A percentile compares a stretch with the other conserved stretches of the same genome.
These are phyloP conservation scores for Serendipita indica DNA, from an alignment of 768 basidiomycete genomes.

Conservation along the genomic window DNA sequence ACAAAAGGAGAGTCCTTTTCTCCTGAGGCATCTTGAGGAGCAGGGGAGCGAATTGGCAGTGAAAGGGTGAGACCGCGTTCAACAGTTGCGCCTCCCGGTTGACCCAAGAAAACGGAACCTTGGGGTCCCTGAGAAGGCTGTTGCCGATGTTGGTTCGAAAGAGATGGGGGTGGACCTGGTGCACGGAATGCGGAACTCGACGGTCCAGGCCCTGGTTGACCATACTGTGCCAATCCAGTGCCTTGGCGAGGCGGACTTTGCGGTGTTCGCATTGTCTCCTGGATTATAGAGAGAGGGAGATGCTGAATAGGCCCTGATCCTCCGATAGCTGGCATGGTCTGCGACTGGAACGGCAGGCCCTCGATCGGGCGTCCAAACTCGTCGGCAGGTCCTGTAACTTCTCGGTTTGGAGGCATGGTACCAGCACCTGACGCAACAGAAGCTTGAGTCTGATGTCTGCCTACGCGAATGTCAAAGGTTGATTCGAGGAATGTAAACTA, in stretches of 20 bases:
- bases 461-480: no score
- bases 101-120: not conserved
- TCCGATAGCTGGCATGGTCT: not conserved
- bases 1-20: conserved; percentile 2
- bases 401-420: not conserved
- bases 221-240: not conserved
- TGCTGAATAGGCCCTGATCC: not conserved
- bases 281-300: not conserved
- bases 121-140: not conserved
- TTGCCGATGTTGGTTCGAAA: not conserved
- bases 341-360: not conserved
- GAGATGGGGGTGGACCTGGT: not conserved
- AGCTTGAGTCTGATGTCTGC: not conserved
- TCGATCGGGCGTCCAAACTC: conserved; percentile 4
- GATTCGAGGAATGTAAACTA: no score
- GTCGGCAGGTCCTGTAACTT: not conserved
- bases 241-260: no score
- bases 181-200: not conserved
- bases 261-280: not conserved
- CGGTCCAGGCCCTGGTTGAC: not conserved
- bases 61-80: conserved; percentile 7
- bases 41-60: not conserved
- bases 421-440: not conserved
- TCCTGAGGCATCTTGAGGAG: not conserved
- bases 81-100: not conserved